Base-by-base conservation (phyloP, 2,329 filamentous ascomycete species). In the Neonectria punicea region DNA sequence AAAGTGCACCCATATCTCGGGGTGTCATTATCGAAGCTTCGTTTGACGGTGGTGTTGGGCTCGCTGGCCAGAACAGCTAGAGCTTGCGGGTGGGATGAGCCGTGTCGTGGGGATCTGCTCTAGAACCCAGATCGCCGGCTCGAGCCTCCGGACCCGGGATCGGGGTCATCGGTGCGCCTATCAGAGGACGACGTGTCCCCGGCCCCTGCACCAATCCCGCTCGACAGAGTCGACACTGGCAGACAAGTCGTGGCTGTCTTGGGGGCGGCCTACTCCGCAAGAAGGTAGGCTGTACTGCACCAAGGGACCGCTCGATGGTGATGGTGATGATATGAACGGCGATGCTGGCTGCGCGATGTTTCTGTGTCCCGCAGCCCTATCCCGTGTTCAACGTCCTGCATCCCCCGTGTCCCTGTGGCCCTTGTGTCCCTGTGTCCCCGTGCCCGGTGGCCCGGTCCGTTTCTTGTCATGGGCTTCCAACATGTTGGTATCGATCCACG, bases 101-200 rank as follows among this genome's bases (percentile, higher is more conserved):
- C 50, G 2, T 28, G 20, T 28, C 14, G 57, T 58, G 63, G 47
- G 44, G 43, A 46, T 53, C 18, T 18, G 11, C 18, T 58, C 65
- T 67, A 67, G 69, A 72, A 61, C 51, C 41, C 66, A 72, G 71
- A 73, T 73, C 71, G 71, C 63, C 67, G 67, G 63, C 55, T 44
- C 61, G 20, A 61, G 28, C 51, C 66, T 60, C 65, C 57, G 60
- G 63, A 55, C 66, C 59, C 64, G 56, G 68, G 69, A 73, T 73
- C 71, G 71, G 65, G 57, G 55, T 36, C 60, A 68, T 71, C 63
- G 63, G 61, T 47, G 56, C 54, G 58, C 32, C 69, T 50, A 46
- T 51, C 11, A 20, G 11, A 36, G n/a, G 34, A 53, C 51, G 61
- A 51, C 32, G 51, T 44, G 25, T n/a, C 32, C 46, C 58, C 32